Percentiles rank a stretch among this genome's conserved stretches.
Conservation (phyloP, 306 rosid species). For the Abrus precatorius region DNA sequence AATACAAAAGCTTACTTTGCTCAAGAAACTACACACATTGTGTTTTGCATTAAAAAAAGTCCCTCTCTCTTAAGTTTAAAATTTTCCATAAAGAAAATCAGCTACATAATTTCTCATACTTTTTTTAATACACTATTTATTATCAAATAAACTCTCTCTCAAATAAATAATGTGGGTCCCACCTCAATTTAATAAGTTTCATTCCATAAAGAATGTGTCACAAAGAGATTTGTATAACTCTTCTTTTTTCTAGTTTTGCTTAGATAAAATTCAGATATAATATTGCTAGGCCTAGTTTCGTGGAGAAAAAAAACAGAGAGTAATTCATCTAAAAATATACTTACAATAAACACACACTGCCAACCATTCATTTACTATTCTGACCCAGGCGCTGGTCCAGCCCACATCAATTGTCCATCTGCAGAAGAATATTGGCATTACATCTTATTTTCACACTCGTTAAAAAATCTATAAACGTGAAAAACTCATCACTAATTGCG, state of each 20-base stretch:
- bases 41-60: not conserved
- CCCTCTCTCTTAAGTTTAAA: not conserved
- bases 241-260: not conserved
- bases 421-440: conserved; percentile 35
- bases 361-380: conserved; percentile 94
- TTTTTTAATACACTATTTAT: not conserved
- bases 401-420: conserved; percentile 99
- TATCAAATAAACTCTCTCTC: not conserved
- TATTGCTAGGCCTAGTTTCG: not conserved
- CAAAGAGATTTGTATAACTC: not conserved
- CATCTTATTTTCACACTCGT: conserved; percentile 5
- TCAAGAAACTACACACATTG: conserved; percentile 3
- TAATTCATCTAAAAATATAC: conserved; percentile 36
- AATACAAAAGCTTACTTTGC: not conserved
- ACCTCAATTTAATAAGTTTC: not conserved
- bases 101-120: not conserved
- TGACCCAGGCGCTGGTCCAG: conserved; percentile 98
- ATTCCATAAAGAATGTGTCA: conserved; percentile 1
- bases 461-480: too few relatives aligned
- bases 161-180: not conserved
- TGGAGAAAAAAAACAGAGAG: not conserved
- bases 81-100: not conserved
- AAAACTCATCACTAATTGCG: too few relatives aligned
- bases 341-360: conserved; percentile 94
- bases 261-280: not conserved